Base-by-base conservation (phyloP, 768 basidiomycete species). In the Mrakia frigida region DNA sequence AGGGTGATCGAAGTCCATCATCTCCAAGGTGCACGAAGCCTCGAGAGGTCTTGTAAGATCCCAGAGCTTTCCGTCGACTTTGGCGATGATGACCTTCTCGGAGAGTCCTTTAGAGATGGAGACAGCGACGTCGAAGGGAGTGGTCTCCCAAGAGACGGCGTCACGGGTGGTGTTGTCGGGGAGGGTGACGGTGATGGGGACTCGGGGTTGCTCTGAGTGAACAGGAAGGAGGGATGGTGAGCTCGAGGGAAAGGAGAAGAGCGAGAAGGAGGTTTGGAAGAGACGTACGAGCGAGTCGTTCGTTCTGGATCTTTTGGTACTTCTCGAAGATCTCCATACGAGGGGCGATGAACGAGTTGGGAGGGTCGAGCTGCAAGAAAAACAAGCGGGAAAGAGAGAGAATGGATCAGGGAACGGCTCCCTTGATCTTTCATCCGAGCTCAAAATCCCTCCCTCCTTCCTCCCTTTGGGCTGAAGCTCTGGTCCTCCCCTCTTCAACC, bases 41-140 rank as follows among this genome's bases (percentile, higher is more conserved):
- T 98, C 96, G n/a, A 99, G 87, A 0, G 97, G 96, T 75, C 97
- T 87, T 79, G 95, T 92, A 33, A 99, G 86, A 84, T 99, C 97
- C 94, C 95, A 98, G 3, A 99, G 87, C n/a, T 18, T 68, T 65
- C 87, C 86, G 69, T 89, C 91, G 79, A 91, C 94, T 87, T 98
- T 98, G 46, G 94, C 91, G 81, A 98, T 98, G 79, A 99, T 93
- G 78, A 91, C 86, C 60, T 90, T 88, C 78, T 99, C 96, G 0
- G 95, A 89, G 28, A 97, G 86, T 80, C 90, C 89, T 84, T 93
- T 92, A 23, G 92, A 91, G 68, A 99, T 86, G 80, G 89, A 89
- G 82, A 92, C 91, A 63, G 96, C 95, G 77, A 99, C 85, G 80
- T 91, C 89, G 89, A 98, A 88, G 1, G 97, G 97, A 74, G 88